Evolutionary conservation across 2,329 filamentous ascomycete genomes (phyloP).

Genomic region (Coniochaeta prunicola): DNA sequence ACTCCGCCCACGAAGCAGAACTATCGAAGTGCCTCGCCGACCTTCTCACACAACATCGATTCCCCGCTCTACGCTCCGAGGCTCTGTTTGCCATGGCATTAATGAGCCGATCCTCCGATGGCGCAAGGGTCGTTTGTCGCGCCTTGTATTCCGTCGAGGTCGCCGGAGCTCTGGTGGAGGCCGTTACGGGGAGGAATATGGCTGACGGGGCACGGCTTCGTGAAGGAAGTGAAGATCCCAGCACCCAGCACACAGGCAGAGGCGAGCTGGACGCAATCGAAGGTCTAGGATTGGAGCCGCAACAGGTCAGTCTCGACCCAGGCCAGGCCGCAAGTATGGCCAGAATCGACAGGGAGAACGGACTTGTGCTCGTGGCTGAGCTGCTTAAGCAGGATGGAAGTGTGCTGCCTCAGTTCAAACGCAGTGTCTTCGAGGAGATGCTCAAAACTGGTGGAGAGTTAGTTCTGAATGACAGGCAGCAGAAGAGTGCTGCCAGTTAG

Average conservation of each 20-base stretch:
- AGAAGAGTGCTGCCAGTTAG: background rate
- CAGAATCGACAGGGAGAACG: conserved; percentile 53
- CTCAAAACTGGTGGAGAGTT: conserved; percentile 40
- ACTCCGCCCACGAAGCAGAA: conserved; percentile 30
- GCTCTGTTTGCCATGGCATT: conserved; percentile 56
- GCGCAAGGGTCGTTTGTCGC: conserved; percentile 36
- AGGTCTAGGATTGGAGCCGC: conserved; percentile 34
- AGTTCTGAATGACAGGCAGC: conserved; percentile 20
- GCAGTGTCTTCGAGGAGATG: conserved; percentile 37
- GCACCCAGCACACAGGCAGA: background rate
- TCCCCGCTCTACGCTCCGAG: conserved; percentile 52
- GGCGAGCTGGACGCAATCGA: conserved; percentile 9
- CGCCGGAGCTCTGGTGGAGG: conserved; percentile 34
- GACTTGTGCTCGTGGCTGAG: conserved; percentile 49
- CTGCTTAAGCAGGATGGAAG: conserved; percentile 37
- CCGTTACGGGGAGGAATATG: conserved; percentile 38
- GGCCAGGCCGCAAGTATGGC: conserved; percentile 36
- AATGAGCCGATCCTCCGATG: conserved; percentile 45
- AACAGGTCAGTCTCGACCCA: conserved; percentile 31
- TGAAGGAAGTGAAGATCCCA: background rate
- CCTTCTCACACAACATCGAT: conserved; percentile 50
- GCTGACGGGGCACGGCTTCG: conserved; percentile 12
- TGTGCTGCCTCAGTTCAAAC: conserved; percentile 30
- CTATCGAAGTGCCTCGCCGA: conserved; percentile 38
- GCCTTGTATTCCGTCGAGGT: conserved; percentile 35